These are phyloP conservation scores for Xylaria sp. DNA, from an alignment of 495 filamentous ascomycete genomes.

Conservation along the genomic window DNA sequence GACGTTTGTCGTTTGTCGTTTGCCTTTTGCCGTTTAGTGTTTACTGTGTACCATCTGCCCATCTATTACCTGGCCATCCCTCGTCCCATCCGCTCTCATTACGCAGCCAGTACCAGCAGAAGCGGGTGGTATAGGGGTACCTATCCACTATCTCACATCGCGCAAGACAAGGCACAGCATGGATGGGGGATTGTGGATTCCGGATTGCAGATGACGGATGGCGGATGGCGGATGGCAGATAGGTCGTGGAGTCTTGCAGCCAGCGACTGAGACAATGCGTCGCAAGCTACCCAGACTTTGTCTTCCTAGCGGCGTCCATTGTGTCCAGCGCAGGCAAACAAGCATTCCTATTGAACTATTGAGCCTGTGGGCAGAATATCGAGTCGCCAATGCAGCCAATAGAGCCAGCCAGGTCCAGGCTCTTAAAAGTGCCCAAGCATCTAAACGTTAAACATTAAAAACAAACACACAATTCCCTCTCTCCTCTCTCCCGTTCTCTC, in stretches of 20 bases:
- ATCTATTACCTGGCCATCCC: neutral
- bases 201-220: too few relatives aligned
- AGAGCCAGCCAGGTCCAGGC: neutral
- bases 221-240: too few relatives aligned
- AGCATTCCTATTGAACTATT: neutral
- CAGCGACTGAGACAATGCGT: neutral
- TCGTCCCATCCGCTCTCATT: neutral
- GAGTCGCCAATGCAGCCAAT: neutral
- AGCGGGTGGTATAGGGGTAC: too few relatives aligned
- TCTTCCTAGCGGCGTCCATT: neutral
- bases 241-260: constrained; percentile 11
- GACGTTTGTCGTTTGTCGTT: too few relatives aligned
- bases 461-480: neutral
- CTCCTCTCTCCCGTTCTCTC: too few relatives aligned
- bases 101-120: neutral
- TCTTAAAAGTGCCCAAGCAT: neutral
- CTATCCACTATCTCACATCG: neutral
- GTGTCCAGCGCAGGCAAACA: neutral
- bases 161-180: neutral
- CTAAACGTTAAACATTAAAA: neutral
- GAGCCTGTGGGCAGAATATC: neutral
- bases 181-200: neutral
- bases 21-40: too few relatives aligned
- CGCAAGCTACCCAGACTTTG: neutral
- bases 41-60: too few relatives aligned